phyloP scores from a whole-genome alignment of 148 eudicot genomes.

The Selenicereus undatus region DNA sequence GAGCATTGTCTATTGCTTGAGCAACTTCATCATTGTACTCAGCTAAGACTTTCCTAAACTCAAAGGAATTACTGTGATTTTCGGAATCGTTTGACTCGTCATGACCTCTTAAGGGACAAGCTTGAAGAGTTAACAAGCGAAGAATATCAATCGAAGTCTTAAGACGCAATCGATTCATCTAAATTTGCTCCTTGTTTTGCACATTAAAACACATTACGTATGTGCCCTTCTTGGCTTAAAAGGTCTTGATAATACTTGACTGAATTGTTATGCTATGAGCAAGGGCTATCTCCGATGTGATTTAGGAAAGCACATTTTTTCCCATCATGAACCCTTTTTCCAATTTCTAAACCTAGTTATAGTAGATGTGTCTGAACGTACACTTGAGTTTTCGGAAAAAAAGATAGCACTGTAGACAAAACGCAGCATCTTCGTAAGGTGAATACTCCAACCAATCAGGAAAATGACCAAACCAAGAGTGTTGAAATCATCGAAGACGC shows the following conservation, averaged over 20 bases:
- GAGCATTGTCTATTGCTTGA: background rate
- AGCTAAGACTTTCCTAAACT: background rate
- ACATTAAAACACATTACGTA: background rate
- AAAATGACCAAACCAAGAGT: background rate
- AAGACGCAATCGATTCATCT: background rate
- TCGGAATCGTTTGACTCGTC: background rate
- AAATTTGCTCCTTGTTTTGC: background rate
- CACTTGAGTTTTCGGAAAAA: background rate
- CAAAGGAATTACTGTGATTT: background rate
- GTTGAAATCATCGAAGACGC: background rate
- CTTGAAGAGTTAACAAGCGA: background rate
- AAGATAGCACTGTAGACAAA: background rate
- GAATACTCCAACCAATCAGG: background rate
- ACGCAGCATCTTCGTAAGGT: background rate
- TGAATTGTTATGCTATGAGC: background rate
- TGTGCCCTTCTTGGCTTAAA: background rate
- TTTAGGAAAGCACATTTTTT: background rate
- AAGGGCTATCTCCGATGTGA: background rate
- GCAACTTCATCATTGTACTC: slow-evolving; percentile 4
- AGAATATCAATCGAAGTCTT: background rate
- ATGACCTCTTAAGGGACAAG: background rate
- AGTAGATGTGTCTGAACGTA: background rate
- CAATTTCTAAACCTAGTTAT: background rate
- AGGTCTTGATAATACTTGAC: background rate
- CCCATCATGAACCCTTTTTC: background rate